A percentile compares a stretch with the other conserved stretches of the same genome.
Evolutionary conservation across 305 asterid genomes (phyloP).

Genomic region (Salvia sclarea): DNA sequence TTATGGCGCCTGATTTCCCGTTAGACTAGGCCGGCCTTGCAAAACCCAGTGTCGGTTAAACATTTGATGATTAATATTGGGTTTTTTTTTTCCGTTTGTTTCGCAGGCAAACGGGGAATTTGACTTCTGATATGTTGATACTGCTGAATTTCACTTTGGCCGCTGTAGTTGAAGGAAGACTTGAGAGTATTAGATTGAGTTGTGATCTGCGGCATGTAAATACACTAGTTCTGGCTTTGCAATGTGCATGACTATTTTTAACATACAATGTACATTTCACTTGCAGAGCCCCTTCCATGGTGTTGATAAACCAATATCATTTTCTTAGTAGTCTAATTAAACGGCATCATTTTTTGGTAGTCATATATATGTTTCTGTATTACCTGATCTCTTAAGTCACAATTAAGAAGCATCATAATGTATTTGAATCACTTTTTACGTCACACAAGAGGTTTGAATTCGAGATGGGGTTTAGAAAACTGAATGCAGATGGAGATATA

Average conservation of each 20-base stretch:
- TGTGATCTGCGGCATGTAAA: conserved; percentile 41
- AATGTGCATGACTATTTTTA: conserved; percentile 3
- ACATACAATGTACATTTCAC: neutral
- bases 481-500: no score
- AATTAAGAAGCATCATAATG: no score
- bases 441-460: neutral
- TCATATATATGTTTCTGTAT: neutral
- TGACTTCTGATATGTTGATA: conserved; percentile 61
- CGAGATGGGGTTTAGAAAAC: neutral
- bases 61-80: no score
- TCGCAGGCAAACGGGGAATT: conserved; percentile 87
- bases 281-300: neutral
- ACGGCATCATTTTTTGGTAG: neutral
- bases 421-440: neutral
- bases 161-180: conserved; percentile 34
- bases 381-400: neutral
- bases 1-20: neutral
- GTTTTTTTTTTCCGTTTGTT: conserved; percentile 20
- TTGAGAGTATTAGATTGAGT: conserved; percentile 32
- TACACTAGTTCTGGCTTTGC: conserved; percentile 41
- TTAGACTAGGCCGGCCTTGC: neutral
- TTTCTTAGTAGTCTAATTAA: neutral
- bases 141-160: conserved; percentile 33
- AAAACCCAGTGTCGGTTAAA: conserved; percentile 1
- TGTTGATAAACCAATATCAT: conserved; percentile 25